Evolutionary conservation across 768 basidiomycete species (phyloP).

Genomic region (Sporobolomyces phaffii): DNA sequence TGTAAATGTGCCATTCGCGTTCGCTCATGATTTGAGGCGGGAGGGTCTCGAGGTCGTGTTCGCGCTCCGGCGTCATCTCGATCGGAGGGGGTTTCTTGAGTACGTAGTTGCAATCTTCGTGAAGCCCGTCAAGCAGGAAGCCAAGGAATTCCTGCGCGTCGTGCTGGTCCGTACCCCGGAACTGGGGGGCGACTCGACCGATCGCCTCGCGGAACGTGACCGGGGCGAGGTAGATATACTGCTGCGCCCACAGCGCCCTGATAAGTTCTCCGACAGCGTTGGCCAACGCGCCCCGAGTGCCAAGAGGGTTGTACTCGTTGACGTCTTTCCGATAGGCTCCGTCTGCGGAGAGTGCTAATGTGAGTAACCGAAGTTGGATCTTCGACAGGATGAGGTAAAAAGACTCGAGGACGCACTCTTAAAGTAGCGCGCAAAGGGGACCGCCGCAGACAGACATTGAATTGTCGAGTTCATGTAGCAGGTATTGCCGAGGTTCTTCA

Average conservation of each 20-base stretch:
- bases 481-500: conserved; percentile 94
- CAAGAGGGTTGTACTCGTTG: conserved; percentile 77
- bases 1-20: conserved; percentile 87
- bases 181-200: conserved; percentile 65
- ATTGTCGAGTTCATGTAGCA: conserved; percentile 99
- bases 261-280: conserved; percentile 75
- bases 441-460: conserved; percentile 90
- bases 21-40: conserved; percentile 82
- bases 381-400: no score
- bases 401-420: conserved; percentile 67
- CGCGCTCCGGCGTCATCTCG: conserved; percentile 66
- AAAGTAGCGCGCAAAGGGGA: conserved; percentile 89
- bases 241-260: conserved; percentile 79
- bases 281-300: conserved; percentile 77
- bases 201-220: conserved; percentile 80
- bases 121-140: conserved; percentile 89
- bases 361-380: neutral
- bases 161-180: conserved; percentile 85
- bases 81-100: conserved; percentile 75
- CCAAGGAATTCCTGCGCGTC: conserved; percentile 97
- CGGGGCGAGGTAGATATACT: conserved; percentile 74
- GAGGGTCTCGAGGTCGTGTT: conserved; percentile 78
- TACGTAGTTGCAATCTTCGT: conserved; percentile 88
- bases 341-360: conserved; percentile 35
- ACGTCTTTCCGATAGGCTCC: conserved; percentile 51